Conservation (phyloP, 2,329 filamentous ascomycete genomes). For the Neofusicoccum sp. region DNA sequence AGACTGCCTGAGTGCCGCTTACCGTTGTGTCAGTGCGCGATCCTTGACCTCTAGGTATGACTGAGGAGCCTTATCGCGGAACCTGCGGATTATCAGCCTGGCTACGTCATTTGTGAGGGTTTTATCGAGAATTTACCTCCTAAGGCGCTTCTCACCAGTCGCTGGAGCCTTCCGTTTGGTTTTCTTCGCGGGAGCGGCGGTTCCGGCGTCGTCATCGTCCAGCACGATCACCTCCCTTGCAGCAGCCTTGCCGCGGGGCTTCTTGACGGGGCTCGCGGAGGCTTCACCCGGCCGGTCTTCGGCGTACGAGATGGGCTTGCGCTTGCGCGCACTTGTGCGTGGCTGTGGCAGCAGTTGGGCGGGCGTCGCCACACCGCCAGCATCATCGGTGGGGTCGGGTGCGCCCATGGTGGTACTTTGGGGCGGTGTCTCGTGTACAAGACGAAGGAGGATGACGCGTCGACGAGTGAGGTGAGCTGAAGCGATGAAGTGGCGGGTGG, state of each 20-base stretch:
- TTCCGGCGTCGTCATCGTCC: background rate
- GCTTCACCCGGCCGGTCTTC: background rate
- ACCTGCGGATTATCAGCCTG: constrained; percentile 25
- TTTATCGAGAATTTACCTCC: constrained; percentile 21
- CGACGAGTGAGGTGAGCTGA: constrained; percentile 6
- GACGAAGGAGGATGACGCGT: constrained; percentile 3
- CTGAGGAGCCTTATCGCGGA: constrained; percentile 45
- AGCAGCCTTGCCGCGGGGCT: background rate
- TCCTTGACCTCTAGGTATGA: constrained; percentile 51
- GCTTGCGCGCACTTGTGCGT: constrained; percentile 9
- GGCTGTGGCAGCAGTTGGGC: constrained; percentile 6
- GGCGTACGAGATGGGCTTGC: constrained; percentile 12
- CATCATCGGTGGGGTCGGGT: background rate
- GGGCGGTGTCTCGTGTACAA: constrained; percentile 8
- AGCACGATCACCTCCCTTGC: background rate
- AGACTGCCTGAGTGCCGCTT: constrained; percentile 1
- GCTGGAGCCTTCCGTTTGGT: constrained; percentile 22
- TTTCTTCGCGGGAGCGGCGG: constrained; percentile 20
- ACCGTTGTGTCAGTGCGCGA: constrained; percentile 53
- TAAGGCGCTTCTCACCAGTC: constrained; percentile 36
- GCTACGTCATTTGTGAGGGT: background rate
- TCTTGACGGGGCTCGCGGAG: background rate
- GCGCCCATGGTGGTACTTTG: background rate
- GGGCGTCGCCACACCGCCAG: constrained; percentile 13
- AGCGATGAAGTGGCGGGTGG: constrained; percentile 17